These are phyloP conservation scores for Phaeotremella skinneri DNA, from an alignment of 768 basidiomycete genomes.

Conservation along the genomic window DNA sequence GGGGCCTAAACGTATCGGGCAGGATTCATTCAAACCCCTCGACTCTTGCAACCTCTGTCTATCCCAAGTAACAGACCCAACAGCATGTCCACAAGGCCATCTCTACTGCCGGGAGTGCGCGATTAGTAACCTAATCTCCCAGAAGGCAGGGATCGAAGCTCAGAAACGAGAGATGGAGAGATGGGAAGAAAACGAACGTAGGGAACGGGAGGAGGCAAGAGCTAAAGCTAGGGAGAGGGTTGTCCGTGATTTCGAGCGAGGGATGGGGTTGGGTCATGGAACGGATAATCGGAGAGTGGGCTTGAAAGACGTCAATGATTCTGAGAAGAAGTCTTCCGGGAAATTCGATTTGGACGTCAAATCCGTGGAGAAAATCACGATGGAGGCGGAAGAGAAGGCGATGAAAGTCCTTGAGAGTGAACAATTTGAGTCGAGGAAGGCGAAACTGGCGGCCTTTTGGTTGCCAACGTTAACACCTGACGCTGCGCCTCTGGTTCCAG, in stretches of 20 bases:
- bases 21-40: slow-evolving; percentile 88
- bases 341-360: slow-evolving; percentile 83
- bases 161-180: slow-evolving; percentile 76
- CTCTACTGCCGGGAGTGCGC: slow-evolving; percentile 95
- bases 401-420: slow-evolving; percentile 77
- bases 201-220: slow-evolving; percentile 67
- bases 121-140: slow-evolving; percentile 66
- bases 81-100: slow-evolving; percentile 81
- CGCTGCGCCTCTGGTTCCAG: slow-evolving; percentile 61
- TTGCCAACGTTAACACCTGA: slow-evolving; percentile 86
- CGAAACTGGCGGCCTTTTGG: slow-evolving; percentile 97
- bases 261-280: slow-evolving; percentile 64
- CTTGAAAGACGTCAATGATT: slow-evolving; percentile 8
- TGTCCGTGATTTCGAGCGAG: slow-evolving; percentile 80
- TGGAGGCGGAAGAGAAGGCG: slow-evolving; percentile 85
- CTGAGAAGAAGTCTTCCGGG: slow-evolving; percentile 48
- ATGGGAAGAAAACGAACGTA: slow-evolving; percentile 74
- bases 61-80: slow-evolving; percentile 74
- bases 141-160: slow-evolving; percentile 90
- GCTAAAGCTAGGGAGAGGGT: slow-evolving; percentile 83
- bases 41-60: slow-evolving; percentile 89
- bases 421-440: slow-evolving; percentile 71
- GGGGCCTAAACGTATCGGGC: slow-evolving; percentile 59
- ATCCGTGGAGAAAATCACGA: slow-evolving; percentile 79
- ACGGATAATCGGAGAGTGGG: slow-evolving; percentile 9